Evolutionary conservation across 352 stramenopile genomes (phyloP).

Genomic region (Globisporangium carolinianum): DNA sequence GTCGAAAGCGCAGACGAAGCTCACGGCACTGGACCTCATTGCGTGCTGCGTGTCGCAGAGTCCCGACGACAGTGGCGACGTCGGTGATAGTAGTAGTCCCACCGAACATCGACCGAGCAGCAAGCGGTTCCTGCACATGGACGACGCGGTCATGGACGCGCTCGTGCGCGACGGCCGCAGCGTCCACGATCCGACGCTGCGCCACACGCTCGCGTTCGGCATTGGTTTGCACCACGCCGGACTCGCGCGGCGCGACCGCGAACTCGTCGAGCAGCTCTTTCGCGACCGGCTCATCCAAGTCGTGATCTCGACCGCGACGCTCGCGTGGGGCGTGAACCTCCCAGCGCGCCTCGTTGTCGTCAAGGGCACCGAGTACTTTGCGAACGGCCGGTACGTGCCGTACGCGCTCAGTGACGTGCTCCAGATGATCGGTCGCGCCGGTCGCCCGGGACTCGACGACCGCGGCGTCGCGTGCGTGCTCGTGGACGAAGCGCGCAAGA

Average conservation of each 20-base stretch:
- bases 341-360: slow-evolving; percentile 97
- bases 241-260: slow-evolving; percentile 81
- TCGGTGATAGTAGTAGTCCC: slow-evolving; percentile 51
- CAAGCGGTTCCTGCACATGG: slow-evolving; percentile 92
- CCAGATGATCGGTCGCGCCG: slow-evolving; percentile 99
- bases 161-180: slow-evolving; percentile 65
- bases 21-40: slow-evolving; percentile 97
- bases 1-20: slow-evolving; percentile 95
- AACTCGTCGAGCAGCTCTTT: slow-evolving; percentile 97
- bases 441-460: slow-evolving; percentile 94
- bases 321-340: slow-evolving; percentile 96
- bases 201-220: slow-evolving; percentile 96
- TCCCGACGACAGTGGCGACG: slow-evolving; percentile 27
- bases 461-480: slow-evolving; percentile 95
- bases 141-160: slow-evolving; percentile 85
- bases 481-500: slow-evolving; percentile 97
- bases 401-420: slow-evolving; percentile 98
- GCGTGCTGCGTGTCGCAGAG: slow-evolving; percentile 80
- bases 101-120: slow-evolving; percentile 30
- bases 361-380: slow-evolving; percentile 98
- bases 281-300: slow-evolving; percentile 95
- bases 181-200: slow-evolving; percentile 88
- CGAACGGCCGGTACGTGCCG: slow-evolving; percentile 93
- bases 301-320: slow-evolving; percentile 88
- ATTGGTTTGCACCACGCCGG: slow-evolving; percentile 97